Conservation (phyloP, 129 eudicot genomes). For the Rutidosis leptorrhynchoides region DNA sequence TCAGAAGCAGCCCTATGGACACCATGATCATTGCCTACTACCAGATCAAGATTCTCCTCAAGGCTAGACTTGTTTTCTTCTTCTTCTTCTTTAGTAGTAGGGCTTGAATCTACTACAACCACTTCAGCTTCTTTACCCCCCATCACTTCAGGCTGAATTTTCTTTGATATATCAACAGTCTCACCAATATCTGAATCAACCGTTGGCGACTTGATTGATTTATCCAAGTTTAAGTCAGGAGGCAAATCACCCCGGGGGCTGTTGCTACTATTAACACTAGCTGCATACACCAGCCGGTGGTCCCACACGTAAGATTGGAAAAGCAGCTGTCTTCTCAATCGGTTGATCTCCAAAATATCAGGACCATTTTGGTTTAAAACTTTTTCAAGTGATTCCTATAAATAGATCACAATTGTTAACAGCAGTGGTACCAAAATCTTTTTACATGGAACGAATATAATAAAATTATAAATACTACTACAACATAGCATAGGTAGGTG, state of each 20-base stretch:
- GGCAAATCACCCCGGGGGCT: conserved; percentile 31
- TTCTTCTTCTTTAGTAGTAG: no score
- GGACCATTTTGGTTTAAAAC: conserved; percentile 50
- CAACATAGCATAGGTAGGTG: conserved; percentile 13
- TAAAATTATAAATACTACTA: background rate
- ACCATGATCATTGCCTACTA: conserved; percentile 26
- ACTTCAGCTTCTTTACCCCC: conserved; percentile 34
- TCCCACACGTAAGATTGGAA: conserved; percentile 92
- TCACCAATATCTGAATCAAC: conserved; percentile 37
- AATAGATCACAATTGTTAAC: conserved; percentile 11
- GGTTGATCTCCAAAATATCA: conserved; percentile 86
- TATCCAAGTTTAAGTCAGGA: conserved; percentile 24
- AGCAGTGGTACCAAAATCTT: conserved; percentile 8
- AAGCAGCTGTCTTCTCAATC: conserved; percentile 66
- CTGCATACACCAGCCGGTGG: conserved; percentile 68
- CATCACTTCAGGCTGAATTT: conserved; percentile 19
- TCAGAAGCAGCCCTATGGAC: conserved; percentile 52
- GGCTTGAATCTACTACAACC: conserved; percentile 21
- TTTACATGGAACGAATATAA: background rate
- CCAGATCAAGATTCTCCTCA: conserved; percentile 35
- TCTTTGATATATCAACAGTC: conserved; percentile 25
- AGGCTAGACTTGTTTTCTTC: conserved; percentile 22
- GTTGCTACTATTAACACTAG: conserved; percentile 42
- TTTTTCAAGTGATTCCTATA: conserved; percentile 67
- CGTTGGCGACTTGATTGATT: conserved; percentile 31